Evolutionary conservation across 176 grass and related monocot species (phyloP), one percentile per base, ranked within the genome.

Genomic region (Eragrostis nindensis): DNA sequence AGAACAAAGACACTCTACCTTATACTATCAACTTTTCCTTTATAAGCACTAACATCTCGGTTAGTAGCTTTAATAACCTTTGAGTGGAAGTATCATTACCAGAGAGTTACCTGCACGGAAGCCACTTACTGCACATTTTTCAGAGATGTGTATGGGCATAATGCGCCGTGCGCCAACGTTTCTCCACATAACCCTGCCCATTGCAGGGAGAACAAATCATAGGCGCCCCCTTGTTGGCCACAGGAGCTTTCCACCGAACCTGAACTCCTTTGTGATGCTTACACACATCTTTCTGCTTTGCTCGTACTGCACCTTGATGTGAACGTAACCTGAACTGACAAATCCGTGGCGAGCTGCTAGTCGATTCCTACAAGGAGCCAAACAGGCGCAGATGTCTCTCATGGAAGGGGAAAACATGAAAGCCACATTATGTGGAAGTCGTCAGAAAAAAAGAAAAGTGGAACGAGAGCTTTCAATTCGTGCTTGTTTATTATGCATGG

Each of bases 181-280:
- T 87, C 89, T 80, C 89, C 75, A 80, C 84, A 80, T 90, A 87
- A 66, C 47, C 17, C 46, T 63, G 46, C 19, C 60, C 49, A 55
- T 40, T 40, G 21, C 60, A 9, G 57, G 65, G 27, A 56, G 38
- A 43, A 42, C 67, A 60, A 68, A 66, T 18, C 11, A 25, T 62
- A 66, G 19, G 17, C 63, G 16, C 1, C 13, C 12, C 10, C 6
- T 22, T 76, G 24, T 49, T 62, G 11, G 66, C 7, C 24, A 65
- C 16, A 24, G 0, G 68, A 18, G 49, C 25, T 79, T 77, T 65
- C 32, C 71, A 69, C 60, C 62, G 70, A 70, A 70, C 43, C 21
- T 24, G 3, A 50, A 73, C 78, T 48, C 18, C 59, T 53, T 27
- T 48, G 2, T 22, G 48, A 64, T n/a, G 77, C 42, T 74, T 11